Percentiles rank a stretch among this genome's conserved stretches.
phyloP scores from a whole-genome alignment of 352 stramenopile species.

The Globisporangium emineosum region DNA sequence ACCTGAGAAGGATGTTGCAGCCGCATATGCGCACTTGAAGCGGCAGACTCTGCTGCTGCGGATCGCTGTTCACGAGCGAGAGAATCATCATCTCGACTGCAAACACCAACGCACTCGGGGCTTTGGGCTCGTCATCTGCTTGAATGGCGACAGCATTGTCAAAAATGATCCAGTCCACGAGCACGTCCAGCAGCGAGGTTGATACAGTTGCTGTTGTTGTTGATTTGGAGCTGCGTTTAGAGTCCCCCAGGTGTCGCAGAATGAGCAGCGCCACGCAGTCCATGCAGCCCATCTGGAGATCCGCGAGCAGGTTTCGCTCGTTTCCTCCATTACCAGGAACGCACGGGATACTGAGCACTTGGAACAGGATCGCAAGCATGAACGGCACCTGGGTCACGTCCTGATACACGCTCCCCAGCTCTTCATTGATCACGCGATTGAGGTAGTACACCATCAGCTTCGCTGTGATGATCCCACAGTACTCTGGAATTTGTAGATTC shows the following conservation, averaged over 20 bases:
- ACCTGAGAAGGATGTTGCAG: constrained; percentile 70
- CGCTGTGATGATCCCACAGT: constrained; percentile 45
- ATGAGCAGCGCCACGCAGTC: constrained; percentile 62
- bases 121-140: not conserved
- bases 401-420: constrained; percentile 20
- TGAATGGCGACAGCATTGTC: not conserved
- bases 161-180: constrained; percentile 35
- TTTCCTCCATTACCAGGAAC: not conserved
- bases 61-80: constrained; percentile 16
- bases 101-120: constrained; percentile 4
- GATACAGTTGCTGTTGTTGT: not conserved
- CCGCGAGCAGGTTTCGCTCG: constrained; percentile 39
- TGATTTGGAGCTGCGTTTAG: not conserved
- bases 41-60: constrained; percentile 23
- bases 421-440: constrained; percentile 57
- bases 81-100: constrained; percentile 14
- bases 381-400: constrained; percentile 22
- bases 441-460: constrained; percentile 81
- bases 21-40: constrained; percentile 58
- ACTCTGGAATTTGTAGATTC: constrained; percentile 20
- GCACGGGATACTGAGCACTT: constrained; percentile 47
- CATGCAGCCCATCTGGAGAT: constrained; percentile 70
- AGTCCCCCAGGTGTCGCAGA: constrained; percentile 15
- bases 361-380: constrained; percentile 34
- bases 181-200: constrained; percentile 26